Conservation (phyloP, 2,329 filamentous ascomycete species). For the Fusarium sp. region DNA sequence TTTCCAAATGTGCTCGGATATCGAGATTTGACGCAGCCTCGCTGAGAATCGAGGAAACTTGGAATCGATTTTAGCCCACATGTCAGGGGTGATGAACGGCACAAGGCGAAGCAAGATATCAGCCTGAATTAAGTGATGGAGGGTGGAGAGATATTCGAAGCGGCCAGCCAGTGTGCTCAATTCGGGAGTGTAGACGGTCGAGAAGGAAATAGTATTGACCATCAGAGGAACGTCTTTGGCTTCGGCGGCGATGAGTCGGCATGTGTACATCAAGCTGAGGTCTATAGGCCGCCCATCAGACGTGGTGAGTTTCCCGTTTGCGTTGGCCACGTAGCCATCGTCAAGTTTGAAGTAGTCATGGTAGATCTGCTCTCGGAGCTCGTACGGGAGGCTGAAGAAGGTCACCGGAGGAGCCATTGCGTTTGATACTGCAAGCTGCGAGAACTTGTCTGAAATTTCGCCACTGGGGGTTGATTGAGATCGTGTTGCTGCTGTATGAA, state of each 20-base stretch:
- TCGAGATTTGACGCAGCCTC: background rate
- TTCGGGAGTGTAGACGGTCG: background rate
- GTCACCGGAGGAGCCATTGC: no score
- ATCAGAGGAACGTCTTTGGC: background rate
- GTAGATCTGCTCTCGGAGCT: background rate
- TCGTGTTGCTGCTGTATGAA: no score
- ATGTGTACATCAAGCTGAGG: slow-evolving; percentile 8
- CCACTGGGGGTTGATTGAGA: no score
- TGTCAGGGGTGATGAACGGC: background rate
- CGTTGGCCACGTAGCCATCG: slow-evolving; percentile 7
- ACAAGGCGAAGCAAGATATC: background rate
- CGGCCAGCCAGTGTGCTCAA: slow-evolving; percentile 9
- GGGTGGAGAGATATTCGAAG: background rate
- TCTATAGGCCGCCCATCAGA: slow-evolving; percentile 4
- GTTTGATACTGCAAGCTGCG: no score
- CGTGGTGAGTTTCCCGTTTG: background rate
- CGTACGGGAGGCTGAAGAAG: no score
- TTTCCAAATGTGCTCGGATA: background rate
- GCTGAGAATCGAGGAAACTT: background rate
- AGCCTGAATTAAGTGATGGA: background rate
- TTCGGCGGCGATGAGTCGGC: slow-evolving; percentile 1
- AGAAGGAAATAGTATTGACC: background rate
- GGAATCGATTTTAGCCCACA: background rate
- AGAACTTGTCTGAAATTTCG: no score
- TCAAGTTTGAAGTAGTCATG: slow-evolving; percentile 1